These are phyloP conservation scores for Aureobasidium zeae DNA, from an alignment of 2,329 filamentous ascomycete species.

Conservation along the genomic window DNA sequence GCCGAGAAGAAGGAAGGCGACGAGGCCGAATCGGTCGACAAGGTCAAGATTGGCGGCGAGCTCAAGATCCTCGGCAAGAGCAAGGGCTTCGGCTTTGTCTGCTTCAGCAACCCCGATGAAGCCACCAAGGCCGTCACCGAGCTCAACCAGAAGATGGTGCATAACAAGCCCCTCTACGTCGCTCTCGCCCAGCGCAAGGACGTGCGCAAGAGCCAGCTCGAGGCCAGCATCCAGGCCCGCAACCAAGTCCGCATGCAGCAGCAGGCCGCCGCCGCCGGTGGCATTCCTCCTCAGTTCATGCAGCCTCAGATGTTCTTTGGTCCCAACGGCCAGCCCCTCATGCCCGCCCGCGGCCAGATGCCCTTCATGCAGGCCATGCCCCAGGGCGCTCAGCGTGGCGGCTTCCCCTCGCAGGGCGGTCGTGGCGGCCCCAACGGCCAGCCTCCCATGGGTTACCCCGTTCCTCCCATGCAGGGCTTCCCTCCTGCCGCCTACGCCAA, in stretches of 20 bases:
- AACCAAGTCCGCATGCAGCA: slow-evolving; percentile 99
- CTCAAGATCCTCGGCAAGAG: slow-evolving; percentile 80
- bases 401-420: slow-evolving; percentile 78
- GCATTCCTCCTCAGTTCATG: slow-evolving; percentile 75
- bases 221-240: slow-evolving; percentile 97
- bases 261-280: slow-evolving; percentile 71
- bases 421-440: slow-evolving; percentile 70
- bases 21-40: slow-evolving; percentile 42
- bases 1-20: slow-evolving; percentile 46
- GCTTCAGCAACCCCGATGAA: slow-evolving; percentile 98
- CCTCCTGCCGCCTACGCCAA: slow-evolving; percentile 67
- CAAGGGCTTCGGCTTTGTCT: slow-evolving; percentile 99
- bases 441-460: slow-evolving; percentile 75
- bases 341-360: slow-evolving; percentile 53
- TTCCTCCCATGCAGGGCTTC: slow-evolving; percentile 60
- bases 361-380: slow-evolving; percentile 54
- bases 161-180: slow-evolving; percentile 93
- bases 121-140: slow-evolving; percentile 98
- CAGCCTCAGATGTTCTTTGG: slow-evolving; percentile 82
- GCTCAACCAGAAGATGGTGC: slow-evolving; percentile 99
- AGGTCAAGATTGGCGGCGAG: slow-evolving; percentile 47
- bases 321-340: slow-evolving; percentile 60
- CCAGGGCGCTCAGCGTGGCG: slow-evolving; percentile 69
- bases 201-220: slow-evolving; percentile 96
- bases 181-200: slow-evolving; percentile 98